Conservation (phyloP, 371 early-diverging fungal species). For the Mucor velutinosus region DNA sequence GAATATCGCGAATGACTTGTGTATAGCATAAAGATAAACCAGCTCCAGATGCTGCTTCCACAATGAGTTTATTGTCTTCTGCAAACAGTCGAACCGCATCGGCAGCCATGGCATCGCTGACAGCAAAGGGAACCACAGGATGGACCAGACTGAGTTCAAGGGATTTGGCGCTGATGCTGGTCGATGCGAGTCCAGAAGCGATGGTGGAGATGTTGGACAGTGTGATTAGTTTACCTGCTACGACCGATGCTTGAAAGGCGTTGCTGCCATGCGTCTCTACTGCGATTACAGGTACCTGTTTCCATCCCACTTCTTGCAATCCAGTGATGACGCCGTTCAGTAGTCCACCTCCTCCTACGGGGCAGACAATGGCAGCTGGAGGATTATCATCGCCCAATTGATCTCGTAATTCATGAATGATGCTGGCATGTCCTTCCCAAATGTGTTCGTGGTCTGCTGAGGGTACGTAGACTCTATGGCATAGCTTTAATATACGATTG, state of each 20-base stretch:
- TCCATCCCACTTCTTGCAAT: conserved; percentile 62
- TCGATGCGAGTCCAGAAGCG: conserved; percentile 58
- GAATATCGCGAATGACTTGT: conserved; percentile 54
- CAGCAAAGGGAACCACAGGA: conserved; percentile 64
- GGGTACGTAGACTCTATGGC: conserved; percentile 61
- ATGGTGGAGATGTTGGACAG: conserved; percentile 58
- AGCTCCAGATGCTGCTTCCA: conserved; percentile 66
- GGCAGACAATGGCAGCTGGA: conserved; percentile 68
- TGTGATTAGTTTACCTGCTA: conserved; percentile 58
- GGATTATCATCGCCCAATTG: conserved; percentile 56
- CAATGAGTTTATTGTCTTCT: conserved; percentile 59
- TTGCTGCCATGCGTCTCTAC: conserved; percentile 78
- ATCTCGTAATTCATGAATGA: conserved; percentile 64
- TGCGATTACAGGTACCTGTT: conserved; percentile 68
- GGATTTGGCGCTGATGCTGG: conserved; percentile 53
- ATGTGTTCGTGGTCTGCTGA: conserved; percentile 64
- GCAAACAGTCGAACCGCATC: conserved; percentile 58
- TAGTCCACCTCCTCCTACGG: conserved; percentile 75
- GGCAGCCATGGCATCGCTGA: conserved; percentile 65
- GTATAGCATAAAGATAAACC: conserved; percentile 58
- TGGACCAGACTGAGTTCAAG: conserved; percentile 60
- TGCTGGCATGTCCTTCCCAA: conserved; percentile 66
- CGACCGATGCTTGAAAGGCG: conserved; percentile 68
- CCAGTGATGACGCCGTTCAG: conserved; percentile 72
- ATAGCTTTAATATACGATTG: background rate